Evolutionary conservation across 73 alveolate genomes (phyloP).

Genomic region (Tetrahymena borealis): DNA sequence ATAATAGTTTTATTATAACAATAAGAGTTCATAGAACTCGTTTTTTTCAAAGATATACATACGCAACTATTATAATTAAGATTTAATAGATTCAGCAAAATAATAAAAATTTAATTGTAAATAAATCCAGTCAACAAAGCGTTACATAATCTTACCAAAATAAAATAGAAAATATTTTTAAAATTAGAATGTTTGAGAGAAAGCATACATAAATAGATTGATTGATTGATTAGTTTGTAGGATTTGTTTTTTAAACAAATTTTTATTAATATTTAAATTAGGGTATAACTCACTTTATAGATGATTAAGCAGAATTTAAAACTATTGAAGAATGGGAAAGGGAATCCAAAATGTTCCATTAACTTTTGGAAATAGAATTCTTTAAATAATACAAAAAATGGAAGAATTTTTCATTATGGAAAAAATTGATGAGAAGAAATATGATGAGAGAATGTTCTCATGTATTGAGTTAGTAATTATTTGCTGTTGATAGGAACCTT

Average conservation of each 20-base stretch:
- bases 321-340: constrained; percentile 82
- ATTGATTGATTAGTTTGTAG: no score
- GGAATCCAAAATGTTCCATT: constrained; percentile 58
- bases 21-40: no score
- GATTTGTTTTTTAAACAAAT: neutral
- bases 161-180: no score
- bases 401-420: constrained; percentile 84
- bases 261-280: neutral
- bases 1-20: no score
- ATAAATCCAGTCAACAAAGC: no score
- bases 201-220: no score
- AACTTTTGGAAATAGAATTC: constrained; percentile 60
- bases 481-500: constrained; percentile 68
- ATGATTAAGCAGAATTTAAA: constrained; percentile 64
- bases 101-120: no score
- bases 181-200: no score
- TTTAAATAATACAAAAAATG: constrained; percentile 64
- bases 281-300: constrained; percentile 76
- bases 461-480: constrained; percentile 61
- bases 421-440: constrained; percentile 71
- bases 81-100: no score
- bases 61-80: no score
- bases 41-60: no score
- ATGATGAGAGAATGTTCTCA: constrained; percentile 61
- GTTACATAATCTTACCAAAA: no score